Conservation (phyloP, 176 grass and related monocot species). For the Raddia guianensis region DNA sequence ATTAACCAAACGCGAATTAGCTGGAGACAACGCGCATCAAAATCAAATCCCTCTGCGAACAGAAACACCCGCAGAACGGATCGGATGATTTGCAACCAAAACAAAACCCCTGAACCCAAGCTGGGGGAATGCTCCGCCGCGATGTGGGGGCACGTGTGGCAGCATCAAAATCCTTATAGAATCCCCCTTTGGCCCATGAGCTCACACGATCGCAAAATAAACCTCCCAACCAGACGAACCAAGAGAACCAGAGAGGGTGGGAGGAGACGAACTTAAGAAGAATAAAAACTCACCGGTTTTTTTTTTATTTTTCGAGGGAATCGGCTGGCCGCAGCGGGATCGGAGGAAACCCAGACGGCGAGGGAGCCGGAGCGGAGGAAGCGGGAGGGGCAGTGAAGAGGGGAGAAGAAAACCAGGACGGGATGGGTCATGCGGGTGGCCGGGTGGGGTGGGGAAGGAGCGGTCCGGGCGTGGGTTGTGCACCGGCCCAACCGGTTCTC, state of each 20-base stretch:
- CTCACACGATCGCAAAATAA: background rate
- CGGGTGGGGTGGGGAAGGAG: background rate
- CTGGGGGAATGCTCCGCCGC: background rate
- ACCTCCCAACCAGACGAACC: background rate
- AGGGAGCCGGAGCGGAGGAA: background rate
- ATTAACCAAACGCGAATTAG: background rate
- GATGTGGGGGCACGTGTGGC: background rate
- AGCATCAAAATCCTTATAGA: background rate
- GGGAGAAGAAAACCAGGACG: slow-evolving; percentile 27
- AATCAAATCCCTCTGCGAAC: background rate
- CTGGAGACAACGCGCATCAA: background rate
- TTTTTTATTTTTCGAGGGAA: slow-evolving; percentile 15
- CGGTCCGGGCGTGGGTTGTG: slow-evolving; percentile 9
- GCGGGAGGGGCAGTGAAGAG: slow-evolving; percentile 2
- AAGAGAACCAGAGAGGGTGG: background rate
- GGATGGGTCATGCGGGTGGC: background rate
- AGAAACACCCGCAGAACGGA: background rate
- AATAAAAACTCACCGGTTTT: slow-evolving; percentile 46
- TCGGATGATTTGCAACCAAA: background rate
- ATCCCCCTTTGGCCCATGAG: slow-evolving; percentile 8
- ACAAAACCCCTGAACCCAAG: background rate
- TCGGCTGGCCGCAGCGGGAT: slow-evolving; percentile 2
- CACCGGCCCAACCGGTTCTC: slow-evolving; percentile 37
- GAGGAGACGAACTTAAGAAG: background rate
- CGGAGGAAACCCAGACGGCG: slow-evolving; percentile 6